Evolutionary conservation across 345 rosid genomes (phyloP).

Genomic region (Salix exigua): DNA sequence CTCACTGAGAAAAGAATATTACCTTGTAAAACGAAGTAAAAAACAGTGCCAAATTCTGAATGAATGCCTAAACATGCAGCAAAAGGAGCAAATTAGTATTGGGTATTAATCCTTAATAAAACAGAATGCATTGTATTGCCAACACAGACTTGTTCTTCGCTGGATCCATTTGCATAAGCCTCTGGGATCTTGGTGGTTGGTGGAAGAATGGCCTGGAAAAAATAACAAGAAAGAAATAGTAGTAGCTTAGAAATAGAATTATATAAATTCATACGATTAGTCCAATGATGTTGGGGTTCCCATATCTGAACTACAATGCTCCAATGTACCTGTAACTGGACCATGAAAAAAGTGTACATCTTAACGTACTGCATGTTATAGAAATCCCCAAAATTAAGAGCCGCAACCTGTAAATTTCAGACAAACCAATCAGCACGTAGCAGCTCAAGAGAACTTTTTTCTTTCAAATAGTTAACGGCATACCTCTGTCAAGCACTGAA

Average conservation of each 20-base stretch:
- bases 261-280: neutral
- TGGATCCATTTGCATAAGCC: constrained; percentile 78
- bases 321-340: constrained; percentile 69
- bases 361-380: constrained; percentile 74
- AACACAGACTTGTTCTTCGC: constrained; percentile 77
- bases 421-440: neutral
- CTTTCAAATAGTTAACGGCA: neutral
- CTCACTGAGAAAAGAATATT: constrained; percentile 13
- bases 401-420: constrained; percentile 66
- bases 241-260: neutral
- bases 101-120: neutral
- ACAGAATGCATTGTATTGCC: neutral
- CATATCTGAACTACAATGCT: neutral
- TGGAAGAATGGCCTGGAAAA: constrained; percentile 66
- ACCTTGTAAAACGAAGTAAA: constrained; percentile 96
- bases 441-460: neutral
- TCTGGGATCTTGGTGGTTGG: constrained; percentile 81
- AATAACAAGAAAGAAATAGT: neutral
- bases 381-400: constrained; percentile 85
- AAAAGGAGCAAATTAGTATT: neutral
- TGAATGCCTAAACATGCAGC: constrained; percentile 69
- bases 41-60: constrained; percentile 94
- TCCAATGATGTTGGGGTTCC: neutral
- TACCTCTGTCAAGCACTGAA: constrained; percentile 98
- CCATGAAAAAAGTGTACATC: constrained; percentile 75